A percentile compares a stretch with the other conserved stretches of the same genome.
phyloP scores from a whole-genome alignment of 805 yeast species.

The Kuraishia floccosa region DNA sequence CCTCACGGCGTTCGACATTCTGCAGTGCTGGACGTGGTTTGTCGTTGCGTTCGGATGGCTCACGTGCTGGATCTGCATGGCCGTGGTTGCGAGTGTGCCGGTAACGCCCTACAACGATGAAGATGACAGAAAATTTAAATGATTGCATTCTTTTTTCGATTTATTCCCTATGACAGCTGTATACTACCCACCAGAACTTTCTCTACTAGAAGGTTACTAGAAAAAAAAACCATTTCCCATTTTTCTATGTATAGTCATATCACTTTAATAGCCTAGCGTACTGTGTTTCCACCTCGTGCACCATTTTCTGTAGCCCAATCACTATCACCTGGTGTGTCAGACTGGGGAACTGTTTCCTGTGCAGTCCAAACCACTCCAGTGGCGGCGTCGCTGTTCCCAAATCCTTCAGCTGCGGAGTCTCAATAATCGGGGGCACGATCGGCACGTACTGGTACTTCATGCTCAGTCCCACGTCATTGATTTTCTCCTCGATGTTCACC shows the following conservation, averaged over 20 bases:
- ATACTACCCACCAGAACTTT: too few species aligned
- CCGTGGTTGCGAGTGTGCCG: slow-evolving; percentile 9
- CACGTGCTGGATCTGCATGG: slow-evolving; percentile 57
- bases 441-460: slow-evolving; percentile 46
- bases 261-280: slow-evolving; percentile 39
- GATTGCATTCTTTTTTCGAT: too few species aligned
- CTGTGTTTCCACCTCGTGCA: slow-evolving; percentile 51
- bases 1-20: slow-evolving; percentile 49
- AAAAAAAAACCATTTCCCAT: too few species aligned
- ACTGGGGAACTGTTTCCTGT: slow-evolving; percentile 76
- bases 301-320: slow-evolving; percentile 60
- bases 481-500: slow-evolving; percentile 24
- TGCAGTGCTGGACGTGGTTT: slow-evolving; percentile 83
- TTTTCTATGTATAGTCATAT: too few species aligned
- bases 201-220: too few species aligned
- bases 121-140: too few species aligned
- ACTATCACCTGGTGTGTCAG: slow-evolving; percentile 76
- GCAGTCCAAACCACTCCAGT: slow-evolving; percentile 94
- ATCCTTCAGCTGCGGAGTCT: slow-evolving; percentile 82
- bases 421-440: slow-evolving; percentile 66
- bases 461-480: slow-evolving; percentile 36
- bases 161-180: too few species aligned
- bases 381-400: slow-evolving; percentile 98
- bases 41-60: slow-evolving; percentile 67
- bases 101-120: too few species aligned